Percentiles rank a stretch among this genome's conserved stretches.
phyloP scores from a whole-genome alignment of 805 yeast genomes.

The Candida wancherniae region DNA sequence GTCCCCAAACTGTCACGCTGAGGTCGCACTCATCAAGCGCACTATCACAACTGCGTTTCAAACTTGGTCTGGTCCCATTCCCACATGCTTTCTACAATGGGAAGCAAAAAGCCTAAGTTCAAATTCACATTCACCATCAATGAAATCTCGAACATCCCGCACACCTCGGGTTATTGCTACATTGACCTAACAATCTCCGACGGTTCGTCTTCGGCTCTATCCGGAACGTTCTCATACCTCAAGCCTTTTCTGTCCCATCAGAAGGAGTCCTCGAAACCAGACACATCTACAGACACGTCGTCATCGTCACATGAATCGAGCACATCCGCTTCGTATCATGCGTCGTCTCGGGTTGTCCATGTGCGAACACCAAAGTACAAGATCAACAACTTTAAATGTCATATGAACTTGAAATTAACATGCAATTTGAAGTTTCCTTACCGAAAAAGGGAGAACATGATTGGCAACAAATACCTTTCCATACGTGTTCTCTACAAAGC shows the following conservation, averaged over 20 bases:
- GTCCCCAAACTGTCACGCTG: no score
- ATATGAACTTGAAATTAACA: constrained; percentile 29
- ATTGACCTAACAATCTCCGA: constrained; percentile 63
- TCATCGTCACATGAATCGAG: constrained; percentile 1
- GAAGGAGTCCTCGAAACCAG: constrained; percentile 1
- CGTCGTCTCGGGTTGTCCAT: constrained; percentile 21
- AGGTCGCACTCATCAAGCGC: no score
- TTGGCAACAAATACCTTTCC: constrained; percentile 40
- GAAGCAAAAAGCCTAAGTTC: constrained; percentile 53
- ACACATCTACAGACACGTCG: constrained; percentile 1
- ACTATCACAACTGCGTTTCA: no score
- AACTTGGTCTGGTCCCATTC: no score
- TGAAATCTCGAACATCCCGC: constrained; percentile 83
- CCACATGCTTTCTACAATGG: constrained; percentile 17
- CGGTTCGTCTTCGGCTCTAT: constrained; percentile 21
- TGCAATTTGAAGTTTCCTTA: constrained; percentile 39
- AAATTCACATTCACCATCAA: constrained; percentile 52
- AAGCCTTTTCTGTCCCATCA: constrained; percentile 13
- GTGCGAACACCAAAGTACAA: constrained; percentile 28
- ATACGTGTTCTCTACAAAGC: constrained; percentile 35
- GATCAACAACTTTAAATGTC: constrained; percentile 37
- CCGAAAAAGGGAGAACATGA: constrained; percentile 32
- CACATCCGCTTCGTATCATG: constrained; percentile 2
- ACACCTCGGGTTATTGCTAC: constrained; percentile 61
- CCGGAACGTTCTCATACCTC: constrained; percentile 11